phyloP scores from a whole-genome alignment of 495 filamentous ascomycete genomes.

The Aspergillus avenaceus region DNA sequence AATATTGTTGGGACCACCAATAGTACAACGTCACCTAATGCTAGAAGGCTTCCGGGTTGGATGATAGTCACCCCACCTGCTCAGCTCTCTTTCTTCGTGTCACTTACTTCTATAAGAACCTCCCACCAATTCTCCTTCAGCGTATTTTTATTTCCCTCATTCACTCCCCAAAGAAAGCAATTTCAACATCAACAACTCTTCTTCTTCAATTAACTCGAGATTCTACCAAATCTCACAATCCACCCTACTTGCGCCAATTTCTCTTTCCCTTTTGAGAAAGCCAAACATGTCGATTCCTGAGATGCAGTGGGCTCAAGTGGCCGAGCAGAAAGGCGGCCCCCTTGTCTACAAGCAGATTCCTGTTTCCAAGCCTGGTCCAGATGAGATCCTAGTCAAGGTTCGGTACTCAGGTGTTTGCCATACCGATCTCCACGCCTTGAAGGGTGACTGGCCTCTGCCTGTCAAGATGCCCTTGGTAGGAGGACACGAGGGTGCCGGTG shows the following conservation, averaged over 20 bases:
- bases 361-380: conserved; percentile 71
- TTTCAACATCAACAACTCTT: neutral
- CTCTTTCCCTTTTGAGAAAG: too few relatives aligned
- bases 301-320: conserved; percentile 83
- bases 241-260: neutral
- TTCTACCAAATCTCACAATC: too few relatives aligned
- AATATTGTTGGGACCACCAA: too few relatives aligned
- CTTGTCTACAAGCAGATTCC: conserved; percentile 78
- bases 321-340: conserved; percentile 71
- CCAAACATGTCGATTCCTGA: conserved; percentile 52
- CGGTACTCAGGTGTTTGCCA: conserved; percentile 93
- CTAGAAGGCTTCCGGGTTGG: neutral
- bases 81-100: neutral
- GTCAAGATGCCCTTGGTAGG: conserved; percentile 83
- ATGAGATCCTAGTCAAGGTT: conserved; percentile 88
- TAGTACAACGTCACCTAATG: neutral
- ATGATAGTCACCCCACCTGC: neutral
- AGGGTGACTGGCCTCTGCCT: conserved; percentile 80
- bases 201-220: neutral
- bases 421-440: conserved; percentile 81
- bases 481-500: conserved; percentile 89
- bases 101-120: neutral
- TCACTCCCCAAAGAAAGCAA: neutral
- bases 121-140: neutral
- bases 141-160: neutral